These are phyloP conservation scores for Cladobotryum mycophilum DNA, from an alignment of 2,329 filamentous ascomycete genomes.

Conservation along the genomic window DNA sequence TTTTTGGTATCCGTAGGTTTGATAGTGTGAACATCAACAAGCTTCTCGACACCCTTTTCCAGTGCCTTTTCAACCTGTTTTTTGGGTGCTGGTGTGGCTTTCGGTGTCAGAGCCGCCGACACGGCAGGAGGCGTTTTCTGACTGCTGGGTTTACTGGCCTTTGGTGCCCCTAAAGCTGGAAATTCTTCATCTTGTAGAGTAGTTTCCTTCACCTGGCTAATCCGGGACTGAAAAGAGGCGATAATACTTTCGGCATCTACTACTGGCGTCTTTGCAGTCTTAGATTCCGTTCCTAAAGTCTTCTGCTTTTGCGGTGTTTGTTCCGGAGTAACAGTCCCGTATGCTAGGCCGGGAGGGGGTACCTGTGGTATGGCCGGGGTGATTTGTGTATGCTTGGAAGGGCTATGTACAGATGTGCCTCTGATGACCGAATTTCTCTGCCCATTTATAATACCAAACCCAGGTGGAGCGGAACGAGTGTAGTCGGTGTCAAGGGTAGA, in stretches of 20 bases:
- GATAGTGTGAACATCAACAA: neutral
- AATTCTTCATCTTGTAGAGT: slow-evolving; percentile 57
- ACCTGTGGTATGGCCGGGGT: slow-evolving; percentile 22
- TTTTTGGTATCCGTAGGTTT: neutral
- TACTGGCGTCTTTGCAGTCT: slow-evolving; percentile 17
- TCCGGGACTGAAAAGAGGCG: neutral
- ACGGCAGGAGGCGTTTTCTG: slow-evolving; percentile 26
- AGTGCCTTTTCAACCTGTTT: slow-evolving; percentile 15
- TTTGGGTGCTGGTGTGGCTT: slow-evolving; percentile 28
- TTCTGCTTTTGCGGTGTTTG: slow-evolving; percentile 24
- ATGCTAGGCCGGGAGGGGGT: slow-evolving; percentile 19
- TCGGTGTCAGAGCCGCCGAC: slow-evolving; percentile 30
- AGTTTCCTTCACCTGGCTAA: slow-evolving; percentile 9
- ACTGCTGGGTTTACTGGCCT: slow-evolving; percentile 24
- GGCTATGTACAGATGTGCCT: slow-evolving; percentile 16
- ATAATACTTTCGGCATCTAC: neutral
- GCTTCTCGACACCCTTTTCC: neutral
- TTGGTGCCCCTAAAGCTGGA: slow-evolving; percentile 48
- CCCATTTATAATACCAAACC: slow-evolving; percentile 19
- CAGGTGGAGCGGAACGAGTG: slow-evolving; percentile 25
- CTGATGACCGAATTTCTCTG: slow-evolving; percentile 16
- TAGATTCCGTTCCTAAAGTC: slow-evolving; percentile 28
- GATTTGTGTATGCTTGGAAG: slow-evolving; percentile 17
- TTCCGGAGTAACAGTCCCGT: slow-evolving; percentile 27
- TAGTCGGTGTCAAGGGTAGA: slow-evolving; percentile 6